Evolutionary conservation across 1,139 yeast species (phyloP), one percentile per base, ranked within the genome.

Genomic region (Lodderomyces pseudojiufengensis): DNA sequence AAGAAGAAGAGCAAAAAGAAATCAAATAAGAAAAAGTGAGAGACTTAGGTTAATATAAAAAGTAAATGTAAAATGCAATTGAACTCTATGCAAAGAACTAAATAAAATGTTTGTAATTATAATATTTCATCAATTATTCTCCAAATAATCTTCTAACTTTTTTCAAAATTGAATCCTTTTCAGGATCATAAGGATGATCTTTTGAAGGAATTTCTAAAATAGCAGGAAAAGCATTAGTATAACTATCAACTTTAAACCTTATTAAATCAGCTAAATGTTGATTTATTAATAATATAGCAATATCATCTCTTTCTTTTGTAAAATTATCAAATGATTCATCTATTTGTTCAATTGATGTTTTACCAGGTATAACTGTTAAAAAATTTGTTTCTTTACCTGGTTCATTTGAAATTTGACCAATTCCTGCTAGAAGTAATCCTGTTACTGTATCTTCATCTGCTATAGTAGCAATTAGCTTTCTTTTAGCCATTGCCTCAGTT

Each of bases 391-490:
- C 84, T 55, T 81, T 78, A 16, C 79, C 78, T 30, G 70, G 63
- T 43, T 74, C 76, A 44, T 73, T 70, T 45, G 83, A 67, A 20
- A 88, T 81, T 57, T 92, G 95, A 21, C 99, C 99, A 42, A 87
- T 81, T 26, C 99, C 99, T 1, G 99, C 98, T 43, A 92, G 74
- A 32, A 92, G 70, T 70, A 94, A 77, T 4, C 99, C 99, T 2
- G 98, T 94, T 42, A 92, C 90, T 14, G 97, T 84, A 56, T 92
- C 98, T 64, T 90, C 98, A 55, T 90, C 98, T 18, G 97, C 97
- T 55, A 90, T 87, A 36, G 90, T 94, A 9, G 97, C 97, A 40
- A 90, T 69, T 49, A 87, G 72, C 31, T 83, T 74, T 52, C 97
- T 80, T 54, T 85, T 81, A 43, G 77, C 64, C 72, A 67, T 67